phyloP scores from a whole-genome alignment of 2,329 filamentous ascomycete species.

The Alternaria rosae region DNA sequence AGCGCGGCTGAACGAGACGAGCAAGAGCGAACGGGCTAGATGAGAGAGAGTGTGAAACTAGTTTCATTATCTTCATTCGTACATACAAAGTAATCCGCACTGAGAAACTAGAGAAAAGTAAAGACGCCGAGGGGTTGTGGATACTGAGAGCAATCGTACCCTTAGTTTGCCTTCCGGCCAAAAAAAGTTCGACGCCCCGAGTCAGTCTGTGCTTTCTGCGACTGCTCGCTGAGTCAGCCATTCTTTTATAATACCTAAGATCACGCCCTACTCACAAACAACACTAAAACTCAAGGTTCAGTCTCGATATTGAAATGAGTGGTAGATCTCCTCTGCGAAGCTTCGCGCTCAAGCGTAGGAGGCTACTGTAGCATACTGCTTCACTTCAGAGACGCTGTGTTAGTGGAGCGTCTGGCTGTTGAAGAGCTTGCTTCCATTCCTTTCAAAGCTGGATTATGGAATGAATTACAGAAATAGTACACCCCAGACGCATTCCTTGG shows the following conservation, averaged over 20 bases:
- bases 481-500: too few species aligned
- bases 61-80: slow-evolving; percentile 35
- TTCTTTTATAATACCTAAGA: too few species aligned
- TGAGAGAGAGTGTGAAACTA: slow-evolving; percentile 30
- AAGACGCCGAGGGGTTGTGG: slow-evolving; percentile 6
- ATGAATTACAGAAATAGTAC: too few species aligned
- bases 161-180: slow-evolving; percentile 5
- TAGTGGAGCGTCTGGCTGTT: too few species aligned
- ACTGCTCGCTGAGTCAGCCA: slow-evolving; percentile 8
- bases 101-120: slow-evolving; percentile 14
- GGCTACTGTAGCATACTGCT: neutral
- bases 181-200: slow-evolving; percentile 14
- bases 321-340: too few species aligned
- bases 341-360: neutral
- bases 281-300: too few species aligned
- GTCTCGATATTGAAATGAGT: neutral
- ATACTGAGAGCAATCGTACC: neutral
- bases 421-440: too few species aligned
- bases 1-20: slow-evolving; percentile 22
- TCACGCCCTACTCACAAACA: neutral
- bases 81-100: slow-evolving; percentile 28
- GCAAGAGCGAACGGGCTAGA: slow-evolving; percentile 27
- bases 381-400: too few species aligned
- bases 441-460: too few species aligned
- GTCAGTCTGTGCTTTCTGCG: slow-evolving; percentile 13